Evolutionary conservation across 2,329 filamentous ascomycete species (phyloP).

Genomic region (Westerdykella ornata): DNA sequence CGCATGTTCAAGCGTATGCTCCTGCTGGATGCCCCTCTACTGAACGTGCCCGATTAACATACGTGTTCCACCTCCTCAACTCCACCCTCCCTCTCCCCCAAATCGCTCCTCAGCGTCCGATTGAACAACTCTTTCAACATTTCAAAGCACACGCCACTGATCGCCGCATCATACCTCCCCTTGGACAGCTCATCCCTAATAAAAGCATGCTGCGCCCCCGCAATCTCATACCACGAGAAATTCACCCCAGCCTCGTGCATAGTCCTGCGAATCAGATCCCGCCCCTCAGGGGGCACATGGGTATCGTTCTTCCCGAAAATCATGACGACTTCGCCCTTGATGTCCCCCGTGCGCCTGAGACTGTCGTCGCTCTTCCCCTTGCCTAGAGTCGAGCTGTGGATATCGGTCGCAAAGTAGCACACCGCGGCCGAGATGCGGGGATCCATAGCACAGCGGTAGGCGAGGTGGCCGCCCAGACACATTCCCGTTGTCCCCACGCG

Average conservation of each 20-base stretch:
- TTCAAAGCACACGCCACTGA: slow-evolving; percentile 84
- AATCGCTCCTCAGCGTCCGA: slow-evolving; percentile 67
- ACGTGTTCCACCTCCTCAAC: too few relatives aligned
- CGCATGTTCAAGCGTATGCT: too few relatives aligned
- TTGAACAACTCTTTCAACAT: slow-evolving; percentile 82
- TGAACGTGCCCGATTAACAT: too few relatives aligned
- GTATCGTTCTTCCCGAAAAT: slow-evolving; percentile 90
- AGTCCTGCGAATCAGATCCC: slow-evolving; percentile 76
- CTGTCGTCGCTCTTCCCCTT: slow-evolving; percentile 58
- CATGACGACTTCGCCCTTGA: slow-evolving; percentile 75
- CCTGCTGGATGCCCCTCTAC: too few relatives aligned
- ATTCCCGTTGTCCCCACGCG: slow-evolving; percentile 56
- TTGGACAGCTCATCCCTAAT: slow-evolving; percentile 90
- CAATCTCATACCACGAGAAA: slow-evolving; percentile 81
- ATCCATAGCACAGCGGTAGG: slow-evolving; percentile 67
- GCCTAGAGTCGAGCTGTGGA: slow-evolving; percentile 73
- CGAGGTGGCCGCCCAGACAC: slow-evolving; percentile 89
- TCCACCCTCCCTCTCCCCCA: slow-evolving; percentile 47
- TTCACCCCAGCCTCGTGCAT: slow-evolving; percentile 67
- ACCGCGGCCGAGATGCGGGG: slow-evolving; percentile 68
- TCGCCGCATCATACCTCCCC: slow-evolving; percentile 83
- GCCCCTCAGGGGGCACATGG: slow-evolving; percentile 75
- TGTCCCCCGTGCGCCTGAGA: slow-evolving; percentile 54
- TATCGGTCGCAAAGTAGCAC: slow-evolving; percentile 88
- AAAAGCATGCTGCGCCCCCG: slow-evolving; percentile 93